phyloP scores from a whole-genome alignment of 345 rosid genomes.

The Salix brachista region DNA sequence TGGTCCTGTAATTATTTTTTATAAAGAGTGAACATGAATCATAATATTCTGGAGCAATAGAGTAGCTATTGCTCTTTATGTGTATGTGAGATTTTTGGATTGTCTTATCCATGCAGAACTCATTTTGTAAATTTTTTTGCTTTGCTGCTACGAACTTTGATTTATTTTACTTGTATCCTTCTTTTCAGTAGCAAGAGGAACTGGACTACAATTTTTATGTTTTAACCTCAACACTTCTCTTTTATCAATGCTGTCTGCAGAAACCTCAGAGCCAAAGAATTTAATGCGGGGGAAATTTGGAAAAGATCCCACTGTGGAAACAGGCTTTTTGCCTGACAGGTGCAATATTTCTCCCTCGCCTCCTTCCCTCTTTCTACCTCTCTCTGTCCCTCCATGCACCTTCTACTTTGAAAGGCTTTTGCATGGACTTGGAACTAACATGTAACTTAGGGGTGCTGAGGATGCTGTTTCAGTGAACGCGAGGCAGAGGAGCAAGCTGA shows the following conservation, averaged over 20 bases:
- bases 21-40: neutral
- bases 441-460: slow-evolving; percentile 66
- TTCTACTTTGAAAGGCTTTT: neutral
- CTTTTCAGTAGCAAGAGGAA: neutral
- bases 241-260: neutral
- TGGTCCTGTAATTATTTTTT: neutral
- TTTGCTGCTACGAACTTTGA: neutral
- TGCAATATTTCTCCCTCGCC: slow-evolving; percentile 26
- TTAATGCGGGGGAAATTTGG: slow-evolving; percentile 61
- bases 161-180: neutral
- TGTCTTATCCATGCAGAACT: neutral
- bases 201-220: neutral
- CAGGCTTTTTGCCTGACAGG: slow-evolving; percentile 98
- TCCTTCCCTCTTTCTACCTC: slow-evolving; percentile 1
- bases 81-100: neutral
- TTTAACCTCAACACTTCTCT: neutral
- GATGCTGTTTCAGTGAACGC: slow-evolving; percentile 92
- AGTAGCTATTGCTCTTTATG: neutral
- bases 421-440: slow-evolving; percentile 37
- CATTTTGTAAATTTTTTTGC: neutral
- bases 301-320: slow-evolving; percentile 96
- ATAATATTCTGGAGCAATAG: neutral
- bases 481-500: slow-evolving; percentile 99
- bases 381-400: neutral
- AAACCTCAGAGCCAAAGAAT: slow-evolving; percentile 29